Evolutionary conservation across 1,139 yeast species (phyloP), one percentile per base, ranked within the genome.

Genomic region (Debaryomyces singareniensis): DNA sequence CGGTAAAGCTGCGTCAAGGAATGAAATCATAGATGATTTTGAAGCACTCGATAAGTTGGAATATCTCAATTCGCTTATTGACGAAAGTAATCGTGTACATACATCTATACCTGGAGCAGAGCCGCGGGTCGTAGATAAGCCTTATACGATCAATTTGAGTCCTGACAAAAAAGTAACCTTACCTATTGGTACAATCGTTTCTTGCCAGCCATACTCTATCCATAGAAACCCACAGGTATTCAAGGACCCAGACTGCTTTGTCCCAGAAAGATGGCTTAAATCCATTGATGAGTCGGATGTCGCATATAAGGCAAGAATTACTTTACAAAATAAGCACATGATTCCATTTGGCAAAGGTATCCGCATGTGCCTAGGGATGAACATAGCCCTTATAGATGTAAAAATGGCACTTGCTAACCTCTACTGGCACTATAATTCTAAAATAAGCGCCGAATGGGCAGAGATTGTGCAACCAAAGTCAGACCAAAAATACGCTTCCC

Each of bases 41-140:
- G 70, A 61, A 32, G 36, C 28, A 10, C 54, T 78, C 12, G 84
- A 78, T 37, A 49, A 51, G 9, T 52, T 79, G 27, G 76, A 75
- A 2, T 68, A 66, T 33, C 51, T 79, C 38, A 68, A 73, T 40
- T 82, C 85, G 0, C 58, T 78, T 9, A 45, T 78, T 5, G 59
- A 67, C 34, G 89, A 80, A 45, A 69, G 71, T 6, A 63, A 71
- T 11, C 56, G 89, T 29, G 58, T 79, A 1, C 83, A 78, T 51
- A 60, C 85, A 1, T 79, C 86, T 1, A 79, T 80, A 38, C 89
- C 89, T 0, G 87, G 87, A 1, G 73, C 79, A 25, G 86, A 79
- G 47, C 87, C 87, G 3, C 52, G 89, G 25, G 50, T 68, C 5
- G 74, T 70, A 5, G 55, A 55, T 34, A 40, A 44, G 28, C 38